Percentiles rank a stretch among this genome's conserved stretches.
These are phyloP conservation scores for Exophiala sp. DNA, from an alignment of 2,329 filamentous ascomycete genomes.

Conservation along the genomic window DNA sequence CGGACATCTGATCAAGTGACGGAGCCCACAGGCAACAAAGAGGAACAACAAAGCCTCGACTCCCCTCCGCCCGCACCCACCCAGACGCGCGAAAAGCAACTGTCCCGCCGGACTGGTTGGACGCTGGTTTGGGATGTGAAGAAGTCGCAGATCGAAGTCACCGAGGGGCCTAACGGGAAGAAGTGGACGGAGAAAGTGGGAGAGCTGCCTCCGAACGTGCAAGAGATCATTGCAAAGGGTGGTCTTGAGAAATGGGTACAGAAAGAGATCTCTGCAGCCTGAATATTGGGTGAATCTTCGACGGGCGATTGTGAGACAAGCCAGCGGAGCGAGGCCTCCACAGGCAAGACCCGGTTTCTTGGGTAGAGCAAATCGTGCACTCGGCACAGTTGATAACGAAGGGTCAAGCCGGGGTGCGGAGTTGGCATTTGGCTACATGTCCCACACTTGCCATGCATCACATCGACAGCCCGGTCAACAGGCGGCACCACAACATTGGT, in stretches of 20 bases:
- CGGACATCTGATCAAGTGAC: conserved; percentile 36
- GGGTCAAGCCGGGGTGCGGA: no score
- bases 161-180: conserved; percentile 60
- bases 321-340: no score
- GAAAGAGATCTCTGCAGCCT: conserved; percentile 64
- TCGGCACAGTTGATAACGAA: no score
- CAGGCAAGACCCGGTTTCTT: no score
- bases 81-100: conserved; percentile 46
- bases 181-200: conserved; percentile 76
- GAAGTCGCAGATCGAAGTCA: conserved; percentile 62
- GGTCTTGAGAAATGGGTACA: conserved; percentile 81
- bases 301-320: no score
- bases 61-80: conserved; percentile 43
- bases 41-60: conserved; percentile 44
- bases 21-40: conserved; percentile 41
- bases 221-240: conserved; percentile 72
- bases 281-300: conserved; percentile 40
- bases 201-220: conserved; percentile 76
- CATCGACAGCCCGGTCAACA: no score
- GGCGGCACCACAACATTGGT: no score
- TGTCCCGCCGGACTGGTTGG: conserved; percentile 75
- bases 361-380: no score
- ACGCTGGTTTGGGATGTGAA: conserved; percentile 74
- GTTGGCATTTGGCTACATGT: no score
- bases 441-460: no score